Evolutionary conservation across 345 rosid species (phyloP).

Genomic region (Eucalyptus regnans): DNA sequence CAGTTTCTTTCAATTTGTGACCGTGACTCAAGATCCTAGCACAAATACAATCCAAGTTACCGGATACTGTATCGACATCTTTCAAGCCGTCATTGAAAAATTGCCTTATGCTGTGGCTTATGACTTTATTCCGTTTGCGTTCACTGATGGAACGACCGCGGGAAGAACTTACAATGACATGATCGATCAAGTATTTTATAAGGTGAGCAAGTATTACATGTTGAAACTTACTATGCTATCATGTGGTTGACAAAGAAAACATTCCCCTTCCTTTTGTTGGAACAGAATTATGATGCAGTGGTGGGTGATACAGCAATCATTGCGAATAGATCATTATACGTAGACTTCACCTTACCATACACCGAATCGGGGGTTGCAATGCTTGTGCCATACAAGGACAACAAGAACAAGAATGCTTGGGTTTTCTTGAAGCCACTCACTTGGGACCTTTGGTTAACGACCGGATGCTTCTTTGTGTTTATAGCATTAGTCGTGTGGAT

Average conservation of each 20-base stretch:
- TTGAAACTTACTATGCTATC: neutral
- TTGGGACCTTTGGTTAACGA: neutral
- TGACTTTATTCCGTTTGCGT: fast-evolving
- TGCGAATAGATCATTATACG: neutral
- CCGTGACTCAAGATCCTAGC: fast-evolving
- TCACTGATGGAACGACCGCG: neutral
- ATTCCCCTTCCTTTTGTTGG: neutral
- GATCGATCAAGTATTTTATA: neutral
- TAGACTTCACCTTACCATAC: neutral
- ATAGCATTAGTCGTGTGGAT: neutral
- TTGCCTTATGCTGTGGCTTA: neutral
- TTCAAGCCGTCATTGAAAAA: neutral
- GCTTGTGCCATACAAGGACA: neutral
- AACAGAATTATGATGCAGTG: neutral
- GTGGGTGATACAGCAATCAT: neutral
- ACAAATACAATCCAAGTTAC: neutral
- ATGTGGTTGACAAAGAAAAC: neutral
- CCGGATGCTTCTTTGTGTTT: neutral
- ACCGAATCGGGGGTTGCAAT: neutral
- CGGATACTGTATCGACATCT: neutral
- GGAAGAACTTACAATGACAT: neutral
- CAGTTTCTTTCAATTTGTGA: fast-evolving
- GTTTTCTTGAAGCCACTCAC: neutral
- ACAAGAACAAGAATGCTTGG: neutral
- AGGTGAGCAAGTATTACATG: neutral